Base-by-base conservation (phyloP, 176 grass and related monocot species). In the Typha latifolia region DNA sequence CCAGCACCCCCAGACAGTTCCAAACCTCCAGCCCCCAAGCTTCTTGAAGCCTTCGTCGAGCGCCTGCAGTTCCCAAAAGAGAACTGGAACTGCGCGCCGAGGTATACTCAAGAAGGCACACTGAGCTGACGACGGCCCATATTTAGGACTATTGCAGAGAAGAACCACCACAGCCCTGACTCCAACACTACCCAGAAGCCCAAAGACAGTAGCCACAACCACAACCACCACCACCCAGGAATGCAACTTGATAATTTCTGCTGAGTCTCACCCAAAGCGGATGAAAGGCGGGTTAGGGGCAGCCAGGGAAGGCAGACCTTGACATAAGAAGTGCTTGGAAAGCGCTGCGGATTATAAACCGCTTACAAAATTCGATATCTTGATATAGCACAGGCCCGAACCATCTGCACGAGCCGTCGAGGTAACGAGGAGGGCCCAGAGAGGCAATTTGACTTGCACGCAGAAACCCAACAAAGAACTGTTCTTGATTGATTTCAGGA, bases 11-110 rank as follows among this genome's bases (percentile, higher is more conserved):
- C 50, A 99, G 47, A 99, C 94, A 0, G 89, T 72, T 27, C 94
- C 94, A 62, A 99, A 99, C 94, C 94, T 8, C 94, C 94, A 0
- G 71, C n/a, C 81, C 27, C 94, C 94, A 13, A 99, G 82, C 76
- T 82, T 92, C 70, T 93, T 99, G 74, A 99, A 99, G 29, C 83
- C 81, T 93, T 99, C 8, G 89, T 99, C 3, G 83, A 80, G 0
- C 81, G 73, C 49, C n/a, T 86, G 81, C 69, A 99, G 57, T 61
- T 99, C 94, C 84, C 74, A 72, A 78, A 90, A 0, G 94, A 85
- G 83, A 99, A 93, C 77, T 99, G n/a, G 94, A 32, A 99, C 85
- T 0, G 94, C 67, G 94, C 94, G 21, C 94, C 89, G 94, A 99
- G 10, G 94, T 89, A 65, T 99, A 99, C 79, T 99, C 94, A 1